Base-by-base conservation (phyloP, 1,284 basidiomycete genomes). In the Irpex sp. region DNA sequence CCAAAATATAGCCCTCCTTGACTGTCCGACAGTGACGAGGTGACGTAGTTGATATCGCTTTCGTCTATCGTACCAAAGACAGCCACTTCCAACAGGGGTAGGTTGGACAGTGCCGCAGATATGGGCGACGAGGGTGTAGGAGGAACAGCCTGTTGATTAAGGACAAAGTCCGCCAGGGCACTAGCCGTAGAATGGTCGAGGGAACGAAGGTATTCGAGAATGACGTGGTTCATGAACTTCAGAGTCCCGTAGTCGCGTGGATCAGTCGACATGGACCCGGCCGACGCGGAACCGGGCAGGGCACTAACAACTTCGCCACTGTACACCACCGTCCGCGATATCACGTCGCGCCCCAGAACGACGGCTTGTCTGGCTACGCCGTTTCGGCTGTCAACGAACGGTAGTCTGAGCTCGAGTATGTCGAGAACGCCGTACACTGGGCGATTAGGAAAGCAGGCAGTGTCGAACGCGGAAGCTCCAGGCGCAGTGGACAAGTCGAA, bases 361-460 rank as follows among this genome's bases (percentile, higher is more conserved):
- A 78, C 80, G 2, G 82, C 84, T 71, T 88, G 85, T 62, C 76
- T 77, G 1, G 82, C 75, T 37, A 79, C 74, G 17, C 79, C 78
- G 11, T 72, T 68, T 36, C 76, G 71, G 6, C 76, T 72, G 69
- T 86, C 82, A 5, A 73, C 60, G 72, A 86, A 88, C 9, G 87
- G 85, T 26, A 85, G 74, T 11, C 86, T 82, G 26, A 87, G 74
- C 8, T 76, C 78, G 31, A 87, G 72, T 9, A 88, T 68, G 68
- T 89, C 79, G 58, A 89, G 74, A 7, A 86, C 75, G n/a, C 87
- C 87, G 70, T 89, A 89, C 15, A 86, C 74, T 1, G 86, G 87
- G 19, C 84, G 79, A 65, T 79, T 77, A 7, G 81, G 74, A 71
- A 81, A 88, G 71, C 87, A 89, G 5, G 75, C 73, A 5, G 77